These are phyloP conservation scores for Castanea crenata DNA, from an alignment of 306 rosid genomes.

Conservation along the genomic window DNA sequence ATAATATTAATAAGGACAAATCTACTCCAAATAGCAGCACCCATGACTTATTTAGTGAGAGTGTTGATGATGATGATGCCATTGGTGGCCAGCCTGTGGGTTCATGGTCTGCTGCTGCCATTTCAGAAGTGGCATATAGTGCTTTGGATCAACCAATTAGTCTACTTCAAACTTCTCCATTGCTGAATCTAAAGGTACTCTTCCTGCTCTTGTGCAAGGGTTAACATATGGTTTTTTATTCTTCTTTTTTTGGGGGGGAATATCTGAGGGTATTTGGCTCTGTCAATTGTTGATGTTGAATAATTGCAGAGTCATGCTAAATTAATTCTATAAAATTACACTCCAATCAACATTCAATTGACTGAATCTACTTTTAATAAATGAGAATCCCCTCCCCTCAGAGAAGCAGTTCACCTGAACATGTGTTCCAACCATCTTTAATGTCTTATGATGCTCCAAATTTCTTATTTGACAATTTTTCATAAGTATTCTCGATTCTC, in stretches of 20 bases:
- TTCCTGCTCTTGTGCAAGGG: background rate
- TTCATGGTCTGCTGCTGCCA: conserved; percentile 83
- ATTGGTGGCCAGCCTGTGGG: conserved; percentile 83
- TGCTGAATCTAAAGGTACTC: conserved; percentile 72
- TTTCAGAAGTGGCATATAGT: conserved; percentile 96
- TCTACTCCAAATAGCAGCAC: conserved; percentile 16
- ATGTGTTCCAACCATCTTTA: background rate
- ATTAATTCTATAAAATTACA: background rate
- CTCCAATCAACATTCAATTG: background rate
- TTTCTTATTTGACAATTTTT: background rate
- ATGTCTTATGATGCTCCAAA: background rate
- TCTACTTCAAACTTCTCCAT: conserved; percentile 87
- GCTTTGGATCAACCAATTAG: conserved; percentile 96
- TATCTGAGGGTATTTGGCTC: background rate
- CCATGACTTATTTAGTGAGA: conserved; percentile 6
- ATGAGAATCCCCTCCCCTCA: background rate
- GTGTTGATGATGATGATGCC: conserved; percentile 17
- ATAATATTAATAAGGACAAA: conserved; percentile 33
- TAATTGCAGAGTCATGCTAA: background rate
- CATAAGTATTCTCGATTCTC: background rate
- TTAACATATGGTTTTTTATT: background rate
- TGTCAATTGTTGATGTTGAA: background rate
- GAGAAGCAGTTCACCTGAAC: background rate
- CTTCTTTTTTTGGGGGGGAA: background rate
- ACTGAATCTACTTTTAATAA: background rate